phyloP scores from a whole-genome alignment of 345 rosid species.

The Boechera retrofracta region DNA sequence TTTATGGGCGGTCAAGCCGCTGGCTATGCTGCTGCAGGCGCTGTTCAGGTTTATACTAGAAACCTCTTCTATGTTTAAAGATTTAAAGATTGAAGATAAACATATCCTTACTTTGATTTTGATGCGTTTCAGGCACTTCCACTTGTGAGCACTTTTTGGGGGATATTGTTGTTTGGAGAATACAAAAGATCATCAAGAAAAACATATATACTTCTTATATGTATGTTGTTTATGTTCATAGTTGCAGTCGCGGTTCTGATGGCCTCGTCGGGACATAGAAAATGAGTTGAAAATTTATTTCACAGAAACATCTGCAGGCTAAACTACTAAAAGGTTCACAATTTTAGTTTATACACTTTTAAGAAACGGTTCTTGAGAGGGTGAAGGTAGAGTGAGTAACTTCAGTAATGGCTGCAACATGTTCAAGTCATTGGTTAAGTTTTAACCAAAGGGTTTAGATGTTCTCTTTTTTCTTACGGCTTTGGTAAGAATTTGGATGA shows the following conservation, averaged over 20 bases:
- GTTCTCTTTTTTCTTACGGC: too few relatives aligned
- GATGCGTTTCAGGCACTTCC: slow-evolving; percentile 75
- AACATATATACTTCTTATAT: slow-evolving; percentile 64
- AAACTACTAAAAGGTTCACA: neutral
- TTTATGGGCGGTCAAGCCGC: slow-evolving; percentile 94
- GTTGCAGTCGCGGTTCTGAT: slow-evolving; percentile 77
- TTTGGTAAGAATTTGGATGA: too few relatives aligned
- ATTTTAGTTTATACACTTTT: neutral
- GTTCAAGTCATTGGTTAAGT: too few relatives aligned
- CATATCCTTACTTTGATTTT: slow-evolving; percentile 21
- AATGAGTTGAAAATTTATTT: slow-evolving; percentile 33
- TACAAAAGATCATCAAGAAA: slow-evolving; percentile 71
- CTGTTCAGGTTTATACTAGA: slow-evolving; percentile 64
- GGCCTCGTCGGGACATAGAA: slow-evolving; percentile 80
- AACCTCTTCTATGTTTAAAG: neutral
- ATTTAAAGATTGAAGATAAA: neutral
- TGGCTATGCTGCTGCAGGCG: slow-evolving; percentile 89
- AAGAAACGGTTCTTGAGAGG: neutral
- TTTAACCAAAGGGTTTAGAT: too few relatives aligned
- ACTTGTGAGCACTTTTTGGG: slow-evolving; percentile 92
- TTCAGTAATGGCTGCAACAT: neutral
- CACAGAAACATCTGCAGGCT: neutral
- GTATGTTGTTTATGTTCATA: slow-evolving; percentile 79
- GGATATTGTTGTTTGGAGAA: slow-evolving; percentile 80
- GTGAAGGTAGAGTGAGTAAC: neutral